Percentiles rank a stretch among this genome's conserved stretches.
phyloP scores from a whole-genome alignment of 2,329 filamentous ascomycete species.

The Trichophyton simii region DNA sequence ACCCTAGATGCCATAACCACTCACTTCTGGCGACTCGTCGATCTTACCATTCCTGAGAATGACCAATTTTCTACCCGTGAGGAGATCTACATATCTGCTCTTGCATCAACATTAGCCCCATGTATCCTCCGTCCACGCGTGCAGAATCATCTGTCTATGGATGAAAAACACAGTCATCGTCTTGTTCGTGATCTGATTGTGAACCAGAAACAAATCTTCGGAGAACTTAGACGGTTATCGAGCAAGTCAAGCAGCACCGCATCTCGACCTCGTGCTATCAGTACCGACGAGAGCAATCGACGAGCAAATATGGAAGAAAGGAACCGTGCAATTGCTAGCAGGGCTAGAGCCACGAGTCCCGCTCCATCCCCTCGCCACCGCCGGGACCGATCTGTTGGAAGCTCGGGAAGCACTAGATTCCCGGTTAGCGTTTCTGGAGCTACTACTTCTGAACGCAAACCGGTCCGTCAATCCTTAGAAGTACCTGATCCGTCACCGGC shows the following conservation, averaged over 20 bases:
- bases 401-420: constrained; percentile 58
- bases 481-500: constrained; percentile 51
- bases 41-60: constrained; percentile 91
- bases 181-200: constrained; percentile 83
- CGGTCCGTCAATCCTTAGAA: constrained; percentile 57
- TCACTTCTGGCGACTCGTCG: constrained; percentile 91
- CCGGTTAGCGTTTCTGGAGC: constrained; percentile 60
- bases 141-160: constrained; percentile 84
- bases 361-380: constrained; percentile 46
- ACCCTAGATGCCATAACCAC: constrained; percentile 98
- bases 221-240: constrained; percentile 70
- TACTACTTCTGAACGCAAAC: constrained; percentile 35
- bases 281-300: constrained; percentile 89
- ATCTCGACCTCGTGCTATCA: constrained; percentile 67
- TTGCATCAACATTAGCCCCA: constrained; percentile 64
- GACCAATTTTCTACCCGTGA: constrained; percentile 77
- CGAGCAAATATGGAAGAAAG: constrained; percentile 90
- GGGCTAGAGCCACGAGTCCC: constrained; percentile 64
- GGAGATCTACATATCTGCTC: constrained; percentile 63
- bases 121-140: constrained; percentile 78
- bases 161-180: constrained; percentile 85
- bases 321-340: constrained; percentile 60
- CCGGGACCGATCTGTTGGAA: constrained; percentile 63
- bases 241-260: constrained; percentile 19
- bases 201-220: constrained; percentile 91